Evolutionary conservation across 2,329 filamentous ascomycete genomes (phyloP), one percentile per base, ranked within the genome.

Genomic region (Xylaria hypoxylon): DNA sequence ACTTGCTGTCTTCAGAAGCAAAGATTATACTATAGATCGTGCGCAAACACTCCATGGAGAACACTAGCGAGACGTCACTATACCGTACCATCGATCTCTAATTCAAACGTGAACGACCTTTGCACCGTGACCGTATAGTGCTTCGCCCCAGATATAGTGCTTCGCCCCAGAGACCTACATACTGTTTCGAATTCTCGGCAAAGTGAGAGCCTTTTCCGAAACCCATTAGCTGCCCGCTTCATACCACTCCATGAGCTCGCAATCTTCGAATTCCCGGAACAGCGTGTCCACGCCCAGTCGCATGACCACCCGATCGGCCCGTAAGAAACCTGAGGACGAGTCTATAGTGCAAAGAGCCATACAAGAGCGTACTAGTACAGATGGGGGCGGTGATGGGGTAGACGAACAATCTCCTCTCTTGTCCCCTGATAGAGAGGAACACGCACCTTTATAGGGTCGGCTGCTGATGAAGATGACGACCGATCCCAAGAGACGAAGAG

Each of bases 401-500:
- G 79, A 81, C 67, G 84, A 87, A 71, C 77, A 80, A 40, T 86
- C 84, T 19, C 84, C 85, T 44, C 79, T 87, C 35, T 76, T 87
- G 19, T 84, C 83, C 1, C 79, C 83, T 2, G 73, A 72, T 42
- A 70, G 72, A 51, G 74, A 72, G 42, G 80, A 81, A 28, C 76
- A 74, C 7, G 78, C 79, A 69, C 78, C 72, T 48, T 82, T 53
- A 75, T 81, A 50, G 73, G 76, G 35, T 68, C 71, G 52, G 70
- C 71, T 26, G 63, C 68, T 79, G 68, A 82, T 17, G 31, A 63
- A 51, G 78, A 79, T 22, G 77, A 82, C 5, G 81, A 85, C 68
- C 79, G 80, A 17, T 83, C 80, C 60, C 86, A 93, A 74, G 84
- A 87, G 67, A 90, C 91, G 26, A 97, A 94, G 84, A 94, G 92